Conservation (phyloP, 805 yeast species). For the Lipomyces sp. region DNA sequence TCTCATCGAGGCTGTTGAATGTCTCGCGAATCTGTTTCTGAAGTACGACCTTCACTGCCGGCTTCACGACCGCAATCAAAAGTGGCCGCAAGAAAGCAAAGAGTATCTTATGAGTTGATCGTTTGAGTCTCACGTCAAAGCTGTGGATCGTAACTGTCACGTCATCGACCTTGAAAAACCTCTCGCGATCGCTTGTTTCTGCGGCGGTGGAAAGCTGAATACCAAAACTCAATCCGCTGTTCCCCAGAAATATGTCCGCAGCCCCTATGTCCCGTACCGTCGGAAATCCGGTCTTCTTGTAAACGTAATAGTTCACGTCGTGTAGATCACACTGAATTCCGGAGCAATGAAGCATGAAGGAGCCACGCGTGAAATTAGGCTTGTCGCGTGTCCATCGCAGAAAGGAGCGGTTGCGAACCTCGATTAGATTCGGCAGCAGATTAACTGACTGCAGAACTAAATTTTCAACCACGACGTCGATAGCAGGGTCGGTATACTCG, state of each 20-base stretch:
- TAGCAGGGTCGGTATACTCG: conserved; percentile 20
- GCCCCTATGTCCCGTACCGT: conserved; percentile 22
- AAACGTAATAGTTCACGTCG: conserved; percentile 24
- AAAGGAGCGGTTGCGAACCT: conserved; percentile 16
- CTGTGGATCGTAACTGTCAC: conserved; percentile 22
- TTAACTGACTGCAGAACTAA: conserved; percentile 22
- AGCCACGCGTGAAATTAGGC: conserved; percentile 2
- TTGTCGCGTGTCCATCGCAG: conserved; percentile 19
- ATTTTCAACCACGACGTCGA: conserved; percentile 27
- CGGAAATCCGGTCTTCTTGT: conserved; percentile 23
- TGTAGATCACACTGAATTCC: conserved; percentile 23
- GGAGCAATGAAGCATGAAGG: conserved; percentile 11
- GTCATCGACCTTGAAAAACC: conserved; percentile 25
- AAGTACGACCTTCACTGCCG: conserved; percentile 20
- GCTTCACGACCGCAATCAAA: conserved; percentile 15
- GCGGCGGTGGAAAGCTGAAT: conserved; percentile 14
- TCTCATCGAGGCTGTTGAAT: conserved; percentile 23
- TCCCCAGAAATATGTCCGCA: conserved; percentile 25
- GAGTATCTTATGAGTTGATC: conserved; percentile 26
- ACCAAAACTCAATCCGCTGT: conserved; percentile 13
- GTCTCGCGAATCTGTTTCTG: conserved; percentile 25
- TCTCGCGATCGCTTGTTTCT: not conserved
- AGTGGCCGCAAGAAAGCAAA: conserved; percentile 24
- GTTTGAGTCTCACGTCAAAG: conserved; percentile 17
- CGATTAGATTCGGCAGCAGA: conserved; percentile 25